Conservation (phyloP, 2,329 filamentous ascomycete genomes). For the Trichoderma aggressivum region DNA sequence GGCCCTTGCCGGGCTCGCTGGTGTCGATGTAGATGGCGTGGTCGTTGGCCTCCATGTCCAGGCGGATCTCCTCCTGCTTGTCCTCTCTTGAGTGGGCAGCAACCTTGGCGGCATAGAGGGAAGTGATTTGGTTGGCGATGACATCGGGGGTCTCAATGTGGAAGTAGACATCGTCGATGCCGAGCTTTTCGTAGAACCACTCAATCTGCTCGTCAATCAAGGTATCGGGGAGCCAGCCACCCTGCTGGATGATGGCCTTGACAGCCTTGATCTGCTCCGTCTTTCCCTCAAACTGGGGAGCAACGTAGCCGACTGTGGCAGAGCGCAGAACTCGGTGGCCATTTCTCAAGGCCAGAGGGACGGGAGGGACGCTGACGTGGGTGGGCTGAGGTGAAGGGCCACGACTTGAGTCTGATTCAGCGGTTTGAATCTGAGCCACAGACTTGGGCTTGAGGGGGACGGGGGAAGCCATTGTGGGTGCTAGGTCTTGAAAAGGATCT, state of each 20-base stretch:
- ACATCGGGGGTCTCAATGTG: constrained; percentile 81
- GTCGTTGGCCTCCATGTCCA: constrained; percentile 92
- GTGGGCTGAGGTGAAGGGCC: constrained; percentile 85
- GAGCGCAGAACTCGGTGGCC: constrained; percentile 76
- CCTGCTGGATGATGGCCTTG: constrained; percentile 72
- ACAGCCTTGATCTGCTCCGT: constrained; percentile 88
- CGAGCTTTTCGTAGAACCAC: constrained; percentile 98
- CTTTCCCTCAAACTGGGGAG: constrained; percentile 91
- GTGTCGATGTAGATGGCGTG: constrained; percentile 99
- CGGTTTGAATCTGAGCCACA: constrained; percentile 40
- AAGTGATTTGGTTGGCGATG: constrained; percentile 92
- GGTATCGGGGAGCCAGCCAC: constrained; percentile 79
- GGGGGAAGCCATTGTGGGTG: constrained; percentile 30
- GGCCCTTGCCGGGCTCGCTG: constrained; percentile 79
- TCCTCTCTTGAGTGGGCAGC: constrained; percentile 91
- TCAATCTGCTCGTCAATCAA: constrained; percentile 81
- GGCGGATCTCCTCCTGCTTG: constrained; percentile 86
- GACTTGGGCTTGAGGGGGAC: constrained; percentile 38
- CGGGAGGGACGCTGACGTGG: constrained; percentile 70
- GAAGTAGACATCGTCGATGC: constrained; percentile 99
- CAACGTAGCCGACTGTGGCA: constrained; percentile 89
- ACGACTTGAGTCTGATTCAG: constrained; percentile 47
- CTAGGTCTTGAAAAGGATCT: constrained; percentile 36
- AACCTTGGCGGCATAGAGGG: constrained; percentile 93
- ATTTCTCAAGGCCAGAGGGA: constrained; percentile 48